Evolutionary conservation across 169 alveolate species (phyloP).

Genomic region (Plasmodium relictum): DNA sequence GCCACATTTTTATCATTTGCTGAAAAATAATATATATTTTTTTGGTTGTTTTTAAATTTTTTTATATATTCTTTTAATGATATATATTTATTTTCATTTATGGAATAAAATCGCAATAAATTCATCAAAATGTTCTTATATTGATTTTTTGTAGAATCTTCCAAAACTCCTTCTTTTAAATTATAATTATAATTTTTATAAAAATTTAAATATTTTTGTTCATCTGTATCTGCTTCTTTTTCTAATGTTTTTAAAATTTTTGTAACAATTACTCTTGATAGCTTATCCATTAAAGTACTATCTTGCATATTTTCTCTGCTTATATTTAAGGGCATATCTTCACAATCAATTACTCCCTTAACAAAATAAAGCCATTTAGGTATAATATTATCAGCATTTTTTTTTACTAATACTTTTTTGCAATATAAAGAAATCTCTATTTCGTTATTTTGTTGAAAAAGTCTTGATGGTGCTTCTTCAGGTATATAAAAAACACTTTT

Average conservation of each 20-base stretch:
- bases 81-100: constrained; percentile 76
- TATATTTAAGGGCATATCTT: constrained; percentile 97
- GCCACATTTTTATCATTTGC: constrained; percentile 88
- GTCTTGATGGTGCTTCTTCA: constrained; percentile 92
- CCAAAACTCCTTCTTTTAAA: constrained; percentile 91
- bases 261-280: constrained; percentile 92
- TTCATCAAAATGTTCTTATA: constrained; percentile 79
- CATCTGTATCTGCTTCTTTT: constrained; percentile 91
- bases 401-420: constrained; percentile 94
- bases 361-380: constrained; percentile 97
- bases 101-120: constrained; percentile 80
- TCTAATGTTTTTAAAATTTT: constrained; percentile 92
- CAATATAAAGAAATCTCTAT: constrained; percentile 91
- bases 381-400: constrained; percentile 92
- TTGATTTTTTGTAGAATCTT: constrained; percentile 82
- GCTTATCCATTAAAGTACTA: constrained; percentile 91
- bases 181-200: constrained; percentile 89
- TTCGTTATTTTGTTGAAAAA: constrained; percentile 89
- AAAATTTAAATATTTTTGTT: constrained; percentile 88
- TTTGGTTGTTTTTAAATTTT: constrained; percentile 86
- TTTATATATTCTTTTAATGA: constrained; percentile 84
- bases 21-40: constrained; percentile 90
- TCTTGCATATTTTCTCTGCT: constrained; percentile 96
- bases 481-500: constrained; percentile 92
- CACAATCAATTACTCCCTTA: constrained; percentile 98